Conservation (phyloP, 257 asterid genomes). For the Plantago elongata region DNA sequence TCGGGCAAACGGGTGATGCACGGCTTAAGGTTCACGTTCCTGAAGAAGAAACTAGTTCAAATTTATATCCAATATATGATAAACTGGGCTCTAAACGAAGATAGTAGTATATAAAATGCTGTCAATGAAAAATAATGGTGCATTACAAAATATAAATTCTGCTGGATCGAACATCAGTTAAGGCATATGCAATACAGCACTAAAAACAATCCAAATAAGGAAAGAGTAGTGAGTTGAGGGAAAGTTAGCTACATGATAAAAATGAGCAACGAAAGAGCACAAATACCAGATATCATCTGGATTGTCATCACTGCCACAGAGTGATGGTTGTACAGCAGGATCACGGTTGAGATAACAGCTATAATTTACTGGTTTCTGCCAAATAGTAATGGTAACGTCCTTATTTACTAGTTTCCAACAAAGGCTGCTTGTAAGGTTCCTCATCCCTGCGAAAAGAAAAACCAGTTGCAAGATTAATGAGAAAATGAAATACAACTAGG, state of each 20-base stretch:
- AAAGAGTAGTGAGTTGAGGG: too few relatives aligned
- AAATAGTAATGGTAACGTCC: constrained; percentile 43
- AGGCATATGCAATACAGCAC: too few relatives aligned
- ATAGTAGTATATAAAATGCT: neutral
- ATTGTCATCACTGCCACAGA: constrained; percentile 37
- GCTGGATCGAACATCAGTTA: too few relatives aligned
- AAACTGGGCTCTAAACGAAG: neutral
- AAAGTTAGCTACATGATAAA: neutral
- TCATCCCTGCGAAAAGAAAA: constrained; percentile 38
- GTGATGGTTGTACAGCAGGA: constrained; percentile 30
- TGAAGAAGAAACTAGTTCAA: constrained; percentile 15
- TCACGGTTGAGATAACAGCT: constrained; percentile 50
- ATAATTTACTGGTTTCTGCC: constrained; percentile 57
- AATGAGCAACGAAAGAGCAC: neutral
- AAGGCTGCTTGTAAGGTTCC: constrained; percentile 36
- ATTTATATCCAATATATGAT: neutral
- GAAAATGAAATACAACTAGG: too few relatives aligned
- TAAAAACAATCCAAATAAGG: too few relatives aligned
- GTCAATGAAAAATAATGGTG: neutral
- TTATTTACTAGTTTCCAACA: constrained; percentile 58
- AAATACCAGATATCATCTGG: constrained; percentile 59
- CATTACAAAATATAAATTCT: too few relatives aligned
- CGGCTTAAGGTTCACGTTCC: constrained; percentile 36
- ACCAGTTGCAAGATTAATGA: too few relatives aligned
- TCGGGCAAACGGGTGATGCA: constrained; percentile 54